Percentiles rank a stretch among this genome's conserved stretches.
These are phyloP conservation scores for Fusarium coicis DNA, from an alignment of 2,329 filamentous ascomycete genomes.

Conservation along the genomic window DNA sequence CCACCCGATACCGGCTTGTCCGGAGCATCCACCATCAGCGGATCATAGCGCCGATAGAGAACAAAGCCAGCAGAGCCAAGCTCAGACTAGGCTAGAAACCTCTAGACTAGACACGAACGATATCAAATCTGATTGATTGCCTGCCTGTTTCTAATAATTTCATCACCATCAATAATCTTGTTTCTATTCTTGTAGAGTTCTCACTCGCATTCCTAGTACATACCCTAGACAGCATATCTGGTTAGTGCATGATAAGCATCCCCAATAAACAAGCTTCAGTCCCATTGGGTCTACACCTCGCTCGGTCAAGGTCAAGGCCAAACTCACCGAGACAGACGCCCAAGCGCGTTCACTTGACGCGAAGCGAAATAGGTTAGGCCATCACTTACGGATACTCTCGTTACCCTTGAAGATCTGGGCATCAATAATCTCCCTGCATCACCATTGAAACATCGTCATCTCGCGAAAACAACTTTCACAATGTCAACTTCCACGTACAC, in stretches of 20 bases:
- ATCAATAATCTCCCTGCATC: slow-evolving; percentile 19
- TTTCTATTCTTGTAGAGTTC: slow-evolving; percentile 20
- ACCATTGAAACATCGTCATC: slow-evolving; percentile 15
- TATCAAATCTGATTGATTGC: background rate
- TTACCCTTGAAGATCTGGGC: slow-evolving; percentile 17
- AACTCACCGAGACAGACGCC: slow-evolving; percentile 21
- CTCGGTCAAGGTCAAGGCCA: slow-evolving; percentile 17
- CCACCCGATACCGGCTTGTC: slow-evolving; percentile 30
- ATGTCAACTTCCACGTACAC: slow-evolving; percentile 25
- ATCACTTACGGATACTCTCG: background rate
- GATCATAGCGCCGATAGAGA: slow-evolving; percentile 29
- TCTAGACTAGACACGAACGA: slow-evolving; percentile 9
- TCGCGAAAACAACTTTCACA: slow-evolving; percentile 18
- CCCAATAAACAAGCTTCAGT: background rate
- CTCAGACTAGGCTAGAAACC: slow-evolving; percentile 23
- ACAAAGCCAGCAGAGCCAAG: slow-evolving; percentile 27
- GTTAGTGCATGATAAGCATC: slow-evolving; percentile 17
- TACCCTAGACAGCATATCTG: background rate
- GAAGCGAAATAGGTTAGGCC: slow-evolving; percentile 28
- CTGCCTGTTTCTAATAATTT: slow-evolving; percentile 14
- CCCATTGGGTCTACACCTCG: slow-evolving; percentile 12
- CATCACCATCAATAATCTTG: background rate
- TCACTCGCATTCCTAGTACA: background rate
- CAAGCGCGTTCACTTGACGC: slow-evolving; percentile 10
- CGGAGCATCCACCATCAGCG: slow-evolving; percentile 20